Base-by-base conservation (phyloP, 306 rosid genomes). In the Casuarina equisetifolia region DNA sequence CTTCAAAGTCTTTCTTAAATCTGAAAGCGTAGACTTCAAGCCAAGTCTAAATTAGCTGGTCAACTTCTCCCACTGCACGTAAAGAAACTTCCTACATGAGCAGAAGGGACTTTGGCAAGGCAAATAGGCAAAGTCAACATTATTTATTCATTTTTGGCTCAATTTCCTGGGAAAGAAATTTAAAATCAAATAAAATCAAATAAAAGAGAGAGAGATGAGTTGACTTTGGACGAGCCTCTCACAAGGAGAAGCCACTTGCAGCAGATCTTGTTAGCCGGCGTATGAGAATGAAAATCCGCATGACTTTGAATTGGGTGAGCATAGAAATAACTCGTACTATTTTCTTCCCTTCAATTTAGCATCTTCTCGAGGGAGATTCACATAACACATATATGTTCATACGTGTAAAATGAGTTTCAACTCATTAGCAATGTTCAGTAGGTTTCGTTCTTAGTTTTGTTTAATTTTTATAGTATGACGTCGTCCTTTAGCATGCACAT, bases 1-100 rank as follows among this genome's bases (percentile, higher is more conserved):
- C 57, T 5, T 62, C 4, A 4, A 40, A 66, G 49, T 17, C 5
- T 42, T 66, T 2, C 9, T 17, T 42, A 2, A 40, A 66, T 42
- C 49, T 17, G 7, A 39, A 32, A 3, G 46, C 12, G 32, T 7
- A 66, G 71, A 66, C 50, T 40, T 17, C 42, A 66, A 15, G 17
- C 71, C n/a, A 66, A 42, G 50, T 66, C 71, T 16, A 40, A 7
- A 66, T 66, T 66, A 17, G 8, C 71, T 40, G 32, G 50, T 66
- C 50, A 66, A 66, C 50, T 7, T 66, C 50, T 66, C 43, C 32
- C 67, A 1, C 1, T 35, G 5, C 42, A 40, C 40, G 35, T 9
- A 66, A 66, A 66, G 71, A 66, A 66, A 42, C 50, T 66, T 40
- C 35, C 35, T 16, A 6, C 42, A 49, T 66, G 71, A 42, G 17